These are phyloP conservation scores for Trichosporon asahii DNA, from an alignment of 1,284 basidiomycete genomes.

Conservation along the genomic window DNA sequence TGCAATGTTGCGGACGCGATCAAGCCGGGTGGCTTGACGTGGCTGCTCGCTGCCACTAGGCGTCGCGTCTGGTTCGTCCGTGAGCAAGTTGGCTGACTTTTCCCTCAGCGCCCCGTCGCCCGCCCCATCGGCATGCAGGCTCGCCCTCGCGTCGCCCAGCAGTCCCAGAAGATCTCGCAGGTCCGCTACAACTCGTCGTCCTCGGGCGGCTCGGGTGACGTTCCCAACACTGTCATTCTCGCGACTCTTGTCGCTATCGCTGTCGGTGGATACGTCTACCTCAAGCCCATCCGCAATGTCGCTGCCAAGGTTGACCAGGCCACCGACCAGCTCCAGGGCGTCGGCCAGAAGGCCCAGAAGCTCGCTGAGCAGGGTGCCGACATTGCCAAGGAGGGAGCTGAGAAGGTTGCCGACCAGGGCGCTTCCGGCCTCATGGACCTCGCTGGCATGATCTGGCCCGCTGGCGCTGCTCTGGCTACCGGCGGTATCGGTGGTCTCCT, in stretches of 20 bases:
- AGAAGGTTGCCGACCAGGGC: slow-evolving; percentile 1
- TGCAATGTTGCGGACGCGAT: neutral
- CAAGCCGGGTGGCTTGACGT: neutral
- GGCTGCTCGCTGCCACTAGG: neutral
- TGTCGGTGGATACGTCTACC: slow-evolving; percentile 40
- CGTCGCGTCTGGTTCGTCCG: neutral
- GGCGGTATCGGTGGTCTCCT: slow-evolving; percentile 38
- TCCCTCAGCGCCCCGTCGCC: slow-evolving; percentile 13
- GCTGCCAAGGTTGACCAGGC: slow-evolving; percentile 25
- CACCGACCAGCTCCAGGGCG: slow-evolving; percentile 7
- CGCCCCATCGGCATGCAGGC: slow-evolving; percentile 7
- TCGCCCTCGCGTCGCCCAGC: slow-evolving; percentile 1
- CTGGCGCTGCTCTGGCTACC: slow-evolving; percentile 25
- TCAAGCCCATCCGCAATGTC: slow-evolving; percentile 49
- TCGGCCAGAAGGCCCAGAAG: slow-evolving; percentile 10
- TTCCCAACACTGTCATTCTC: slow-evolving; percentile 37
- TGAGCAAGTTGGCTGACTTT: neutral
- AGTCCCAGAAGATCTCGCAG: neutral
- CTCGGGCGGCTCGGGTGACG: slow-evolving; percentile 13
- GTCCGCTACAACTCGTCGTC: slow-evolving; percentile 13
- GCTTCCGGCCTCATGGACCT: slow-evolving; percentile 15
- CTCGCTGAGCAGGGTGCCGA: slow-evolving; percentile 8
- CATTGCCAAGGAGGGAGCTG: slow-evolving; percentile 15
- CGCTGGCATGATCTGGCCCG: slow-evolving; percentile 39
- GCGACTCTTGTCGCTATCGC: slow-evolving; percentile 36